Base-by-base conservation (phyloP, 2,329 filamentous ascomycete genomes). In the Hirsutella minnesotensis region DNA sequence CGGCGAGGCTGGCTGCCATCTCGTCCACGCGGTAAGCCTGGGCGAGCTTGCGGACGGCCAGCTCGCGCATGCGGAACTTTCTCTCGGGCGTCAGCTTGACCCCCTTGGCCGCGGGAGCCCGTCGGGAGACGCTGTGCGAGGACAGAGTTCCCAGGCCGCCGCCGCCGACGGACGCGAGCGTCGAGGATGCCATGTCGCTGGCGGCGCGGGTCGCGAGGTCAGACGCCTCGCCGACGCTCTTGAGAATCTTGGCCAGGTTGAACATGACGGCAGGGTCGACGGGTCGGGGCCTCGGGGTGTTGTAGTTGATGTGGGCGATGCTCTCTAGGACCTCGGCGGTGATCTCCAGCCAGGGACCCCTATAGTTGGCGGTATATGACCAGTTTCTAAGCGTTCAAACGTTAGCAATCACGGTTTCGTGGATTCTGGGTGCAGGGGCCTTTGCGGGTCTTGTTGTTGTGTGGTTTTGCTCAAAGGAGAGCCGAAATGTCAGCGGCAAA, bases 231-330 rank as follows among this genome's bases (percentile, higher is more conserved):
- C 92, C 86, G 42, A 92, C 81, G 29, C 84, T 75, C 39, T 78
- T 75, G 47, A 86, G 77, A 57, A 94, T 86, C 66, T 89, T 90
- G 60, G 88, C 73, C 38, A 92, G 66, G 61, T 94, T 86, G 64
- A 84, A 92, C 65, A 92, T 83, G 48, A 87, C 77, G 47, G 81
- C 81, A 10, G 84, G 81, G 59, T 92, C 83, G 56, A 92, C 79
- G 39, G 85, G 81, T 45, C 77, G 81, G 9, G 86, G 86, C 22
- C 80, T 77, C 15, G 82, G 81, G 50, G 82, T 79, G 49, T 82
- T 80, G 66, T 82, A 89, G 64, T 90, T 92, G 59, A 78, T 79
- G 64, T 86, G 79, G 43, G 85, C 85, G 40, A 92, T 74, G 40
- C 75, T 79, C 59, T 89, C 82, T 62, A 94, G 79, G 44, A 88